A percentile compares a stretch with the other conserved stretches of the same genome.
These are phyloP conservation scores for Claviceps maximensis DNA, from an alignment of 2,329 filamentous ascomycete species.

Conservation along the genomic window DNA sequence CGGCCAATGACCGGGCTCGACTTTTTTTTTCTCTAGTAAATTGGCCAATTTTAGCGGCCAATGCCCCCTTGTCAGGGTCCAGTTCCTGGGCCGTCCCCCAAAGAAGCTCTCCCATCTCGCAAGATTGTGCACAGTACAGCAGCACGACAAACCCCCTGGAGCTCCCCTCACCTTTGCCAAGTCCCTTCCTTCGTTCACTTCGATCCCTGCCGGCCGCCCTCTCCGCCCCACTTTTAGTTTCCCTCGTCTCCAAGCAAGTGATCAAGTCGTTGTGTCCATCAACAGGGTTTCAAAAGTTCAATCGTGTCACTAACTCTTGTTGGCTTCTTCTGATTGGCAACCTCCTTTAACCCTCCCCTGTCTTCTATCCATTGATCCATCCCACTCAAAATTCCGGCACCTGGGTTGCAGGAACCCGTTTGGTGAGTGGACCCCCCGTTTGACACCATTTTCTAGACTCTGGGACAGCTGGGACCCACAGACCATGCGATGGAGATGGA, in stretches of 20 bases:
- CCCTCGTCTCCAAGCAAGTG: too few relatives aligned
- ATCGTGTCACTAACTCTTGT: not conserved
- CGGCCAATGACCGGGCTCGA: not conserved
- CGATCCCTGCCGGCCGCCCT: not conserved
- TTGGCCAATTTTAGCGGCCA: conserved; percentile 12
- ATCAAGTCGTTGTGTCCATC: not conserved
- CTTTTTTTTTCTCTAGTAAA: conserved; percentile 10
- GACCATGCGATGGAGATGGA: not conserved
- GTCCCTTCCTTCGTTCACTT: not conserved
- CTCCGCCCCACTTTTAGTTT: not conserved
- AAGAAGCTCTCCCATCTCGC: conserved; percentile 5
- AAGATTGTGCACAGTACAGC: conserved; percentile 7
- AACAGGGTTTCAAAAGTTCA: not conserved
- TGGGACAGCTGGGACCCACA: not conserved
- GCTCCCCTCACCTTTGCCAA: too few relatives aligned
- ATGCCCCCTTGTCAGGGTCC: conserved; percentile 2
- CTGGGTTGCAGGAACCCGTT: not conserved
- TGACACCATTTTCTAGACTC: not conserved
- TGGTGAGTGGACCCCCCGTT: not conserved
- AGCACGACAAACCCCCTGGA: not conserved
- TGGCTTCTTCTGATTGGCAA: not conserved
- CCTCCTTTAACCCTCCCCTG: not conserved
- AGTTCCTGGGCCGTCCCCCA: conserved; percentile 8
- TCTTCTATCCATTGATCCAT: not conserved
- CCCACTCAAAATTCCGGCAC: not conserved